Evolutionary conservation across 805 yeast genomes (phyloP).

Genomic region (Lachancea cidri): DNA sequence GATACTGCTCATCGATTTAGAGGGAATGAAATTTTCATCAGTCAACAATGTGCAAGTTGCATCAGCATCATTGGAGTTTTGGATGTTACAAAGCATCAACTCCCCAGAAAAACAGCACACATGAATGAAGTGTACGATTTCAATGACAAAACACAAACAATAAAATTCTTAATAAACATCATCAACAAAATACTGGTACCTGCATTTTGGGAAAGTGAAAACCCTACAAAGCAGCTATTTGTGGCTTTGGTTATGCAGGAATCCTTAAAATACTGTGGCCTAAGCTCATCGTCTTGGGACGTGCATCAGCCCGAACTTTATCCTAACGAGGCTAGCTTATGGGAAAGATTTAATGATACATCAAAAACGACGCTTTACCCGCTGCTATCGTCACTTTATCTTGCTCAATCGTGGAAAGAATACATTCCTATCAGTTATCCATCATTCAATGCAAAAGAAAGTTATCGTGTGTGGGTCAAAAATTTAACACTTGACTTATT

Average conservation of each 20-base stretch:
- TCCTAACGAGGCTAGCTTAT: slow-evolving; percentile 36
- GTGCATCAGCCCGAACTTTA: slow-evolving; percentile 20
- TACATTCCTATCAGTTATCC: slow-evolving; percentile 55
- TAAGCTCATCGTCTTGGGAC: slow-evolving; percentile 35
- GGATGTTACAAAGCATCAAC: slow-evolving; percentile 55
- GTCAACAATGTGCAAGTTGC: slow-evolving; percentile 52
- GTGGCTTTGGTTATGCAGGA: slow-evolving; percentile 89
- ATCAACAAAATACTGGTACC: slow-evolving; percentile 70
- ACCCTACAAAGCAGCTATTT: slow-evolving; percentile 77
- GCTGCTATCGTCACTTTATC: slow-evolving; percentile 64
- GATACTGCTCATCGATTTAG: slow-evolving; percentile 55
- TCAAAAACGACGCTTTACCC: slow-evolving; percentile 74
- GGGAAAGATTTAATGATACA: slow-evolving; percentile 60
- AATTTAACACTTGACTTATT: slow-evolving; percentile 64
- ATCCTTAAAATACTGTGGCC: slow-evolving; percentile 57
- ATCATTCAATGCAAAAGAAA: slow-evolving; percentile 49
- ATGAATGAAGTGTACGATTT: slow-evolving; percentile 56
- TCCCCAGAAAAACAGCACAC: slow-evolving; percentile 30
- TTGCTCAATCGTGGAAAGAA: slow-evolving; percentile 47
- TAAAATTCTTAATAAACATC: slow-evolving; percentile 57
- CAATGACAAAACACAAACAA: slow-evolving; percentile 54
- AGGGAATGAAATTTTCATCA: slow-evolving; percentile 41
- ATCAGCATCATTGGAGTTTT: slow-evolving; percentile 73
- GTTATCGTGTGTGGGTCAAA: slow-evolving; percentile 68
- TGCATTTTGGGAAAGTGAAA: slow-evolving; percentile 83